Evolutionary conservation across 352 stramenopile species (phyloP), one percentile per base, ranked within the genome.

Genomic region (Phytophthora constricta): DNA sequence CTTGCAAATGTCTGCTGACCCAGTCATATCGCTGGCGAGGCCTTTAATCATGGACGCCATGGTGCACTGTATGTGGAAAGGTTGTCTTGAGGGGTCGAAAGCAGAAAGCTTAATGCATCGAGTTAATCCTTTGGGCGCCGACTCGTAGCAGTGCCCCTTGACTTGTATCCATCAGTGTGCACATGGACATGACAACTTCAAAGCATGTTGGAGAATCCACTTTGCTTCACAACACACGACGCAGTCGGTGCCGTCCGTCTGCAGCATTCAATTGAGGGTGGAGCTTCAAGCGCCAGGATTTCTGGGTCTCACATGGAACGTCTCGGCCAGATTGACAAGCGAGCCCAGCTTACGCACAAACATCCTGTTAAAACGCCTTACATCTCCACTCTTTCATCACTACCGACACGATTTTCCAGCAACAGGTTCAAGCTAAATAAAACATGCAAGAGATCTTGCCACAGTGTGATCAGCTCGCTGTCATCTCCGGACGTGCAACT

Each of bases 1-100:
- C 37, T 65, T 66, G 67, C 79, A 88, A 41, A 90, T 79, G 58
- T 90, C 79, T n/a, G 73, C 76, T 4, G 70, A 68, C 26, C 82
- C 82, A 14, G 76, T 68, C 34, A 90, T 42, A 46, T 90, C 79
- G 17, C 76, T 73, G 5, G 80, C 76, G 19, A 90, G 43, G 3
- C 72, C 69, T 63, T 85, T 86, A 26, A 88, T 61, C 50, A 89
- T 80, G 58, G 45, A 43, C 57, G 53, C 51, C 68, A 72, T 65
- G 31, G 34, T 58, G 25, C n/a, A 26, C 14, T 59, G 34, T 20
- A 4, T 19, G 42, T 10, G n/a, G 43, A 33, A 34, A 22, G 16
- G 45, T 34, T 10, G 25, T 9, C 19, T 51, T 60, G 25, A 3
- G 20, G 23, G 11, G n/a, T 23, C 34, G 25, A 10, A 16, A 54